These are phyloP conservation scores for Epichloe hybrida DNA, from an alignment of 2,329 filamentous ascomycete species.

Conservation along the genomic window DNA sequence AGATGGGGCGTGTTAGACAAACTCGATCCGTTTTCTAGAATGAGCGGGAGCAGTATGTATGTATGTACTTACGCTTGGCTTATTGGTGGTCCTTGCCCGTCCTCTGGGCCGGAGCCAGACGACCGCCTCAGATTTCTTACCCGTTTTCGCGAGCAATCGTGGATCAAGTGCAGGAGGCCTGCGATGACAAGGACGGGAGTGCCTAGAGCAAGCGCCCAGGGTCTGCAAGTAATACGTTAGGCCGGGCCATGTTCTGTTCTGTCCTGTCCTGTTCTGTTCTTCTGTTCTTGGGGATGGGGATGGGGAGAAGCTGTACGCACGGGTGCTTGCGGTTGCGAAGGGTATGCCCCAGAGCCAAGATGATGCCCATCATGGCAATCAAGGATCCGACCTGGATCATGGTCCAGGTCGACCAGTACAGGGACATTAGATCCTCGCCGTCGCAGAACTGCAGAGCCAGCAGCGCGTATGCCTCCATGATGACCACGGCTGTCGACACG, in stretches of 20 bases:
- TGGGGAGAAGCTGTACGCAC: slow-evolving; percentile 19
- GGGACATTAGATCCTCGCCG: slow-evolving; percentile 43
- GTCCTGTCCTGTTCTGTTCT: no score
- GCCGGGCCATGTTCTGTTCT: neutral
- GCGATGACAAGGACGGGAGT: slow-evolving; percentile 47
- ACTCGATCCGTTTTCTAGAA: neutral
- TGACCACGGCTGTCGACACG: slow-evolving; percentile 29
- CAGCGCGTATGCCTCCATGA: slow-evolving; percentile 42
- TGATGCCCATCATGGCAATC: slow-evolving; percentile 44
- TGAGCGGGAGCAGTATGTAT: neutral
- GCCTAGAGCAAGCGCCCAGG: slow-evolving; percentile 45
- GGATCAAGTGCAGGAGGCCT: slow-evolving; percentile 35
- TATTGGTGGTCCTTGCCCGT: slow-evolving; percentile 21
- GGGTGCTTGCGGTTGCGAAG: slow-evolving; percentile 37
- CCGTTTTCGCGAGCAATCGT: slow-evolving; percentile 24
- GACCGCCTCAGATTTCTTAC: slow-evolving; percentile 19
- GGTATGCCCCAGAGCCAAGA: slow-evolving; percentile 37
- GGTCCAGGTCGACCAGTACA: slow-evolving; percentile 50
- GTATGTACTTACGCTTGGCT: slow-evolving; percentile 28
- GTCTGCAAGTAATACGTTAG: slow-evolving; percentile 17
- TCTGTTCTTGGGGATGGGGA: no score
- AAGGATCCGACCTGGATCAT: slow-evolving; percentile 44
- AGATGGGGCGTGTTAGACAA: neutral
- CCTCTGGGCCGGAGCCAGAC: slow-evolving; percentile 12
- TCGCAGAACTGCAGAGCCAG: slow-evolving; percentile 45